Conservation (phyloP, 768 basidiomycete species). For the Psilocybe azurescens region DNA sequence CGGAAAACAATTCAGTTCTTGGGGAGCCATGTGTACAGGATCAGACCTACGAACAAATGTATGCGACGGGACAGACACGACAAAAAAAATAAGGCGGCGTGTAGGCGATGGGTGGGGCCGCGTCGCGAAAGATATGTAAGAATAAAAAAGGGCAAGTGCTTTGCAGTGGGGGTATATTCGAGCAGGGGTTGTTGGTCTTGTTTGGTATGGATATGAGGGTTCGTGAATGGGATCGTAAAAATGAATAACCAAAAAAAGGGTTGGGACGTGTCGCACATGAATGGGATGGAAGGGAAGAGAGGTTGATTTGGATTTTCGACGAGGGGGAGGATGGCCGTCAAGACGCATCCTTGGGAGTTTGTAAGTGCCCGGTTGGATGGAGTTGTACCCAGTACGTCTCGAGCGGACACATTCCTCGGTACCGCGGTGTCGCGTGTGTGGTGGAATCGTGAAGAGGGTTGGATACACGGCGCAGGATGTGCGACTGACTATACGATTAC, state of each 20-base stretch:
- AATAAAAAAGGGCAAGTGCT: conserved; percentile 28
- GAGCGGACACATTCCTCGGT: conserved; percentile 35
- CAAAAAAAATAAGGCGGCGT: conserved; percentile 21
- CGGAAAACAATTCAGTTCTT: conserved; percentile 24
- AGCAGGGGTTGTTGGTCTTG: conserved; percentile 6
- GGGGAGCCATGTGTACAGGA: conserved; percentile 23
- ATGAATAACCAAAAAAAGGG: conserved; percentile 9
- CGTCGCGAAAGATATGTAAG: conserved; percentile 21
- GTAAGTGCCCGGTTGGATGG: background rate
- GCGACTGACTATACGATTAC: conserved; percentile 36
- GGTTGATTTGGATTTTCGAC: background rate
- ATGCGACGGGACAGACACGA: conserved; percentile 17
- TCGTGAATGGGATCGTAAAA: conserved; percentile 31
- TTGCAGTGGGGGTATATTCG: conserved; percentile 29
- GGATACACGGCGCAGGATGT: conserved; percentile 20
- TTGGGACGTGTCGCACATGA: conserved; percentile 33
- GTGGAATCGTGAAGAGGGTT: conserved; percentile 1
- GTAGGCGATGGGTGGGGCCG: background rate
- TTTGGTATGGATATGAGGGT: conserved; percentile 27
- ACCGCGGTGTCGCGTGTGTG: background rate
- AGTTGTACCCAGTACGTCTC: conserved; percentile 35
- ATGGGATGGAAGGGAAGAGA: conserved; percentile 4
- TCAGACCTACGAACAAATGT: conserved; percentile 14
- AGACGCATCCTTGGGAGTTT: background rate
- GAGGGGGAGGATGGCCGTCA: background rate